A percentile compares a stretch with the other conserved stretches of the same genome.
These are phyloP conservation scores for Lipomyces anomalus DNA, from an alignment of 805 yeast genomes.

Conservation along the genomic window DNA sequence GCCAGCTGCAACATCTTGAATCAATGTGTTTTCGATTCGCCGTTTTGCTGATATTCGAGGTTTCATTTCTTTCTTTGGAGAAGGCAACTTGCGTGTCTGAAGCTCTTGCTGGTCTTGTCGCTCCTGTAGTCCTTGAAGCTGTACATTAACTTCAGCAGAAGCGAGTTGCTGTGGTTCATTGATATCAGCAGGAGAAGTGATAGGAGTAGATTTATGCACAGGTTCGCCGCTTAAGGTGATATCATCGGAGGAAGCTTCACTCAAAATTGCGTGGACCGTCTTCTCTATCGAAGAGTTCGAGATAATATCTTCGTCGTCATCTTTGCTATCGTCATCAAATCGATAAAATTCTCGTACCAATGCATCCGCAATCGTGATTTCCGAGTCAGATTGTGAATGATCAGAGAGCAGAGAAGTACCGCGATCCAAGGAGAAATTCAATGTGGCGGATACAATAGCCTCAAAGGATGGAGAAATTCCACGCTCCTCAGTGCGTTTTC, in stretches of 20 bases:
- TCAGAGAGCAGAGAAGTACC: constrained; percentile 3
- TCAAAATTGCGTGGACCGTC: background rate
- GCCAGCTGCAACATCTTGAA: constrained; percentile 24
- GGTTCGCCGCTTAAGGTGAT: background rate
- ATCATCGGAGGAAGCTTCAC: background rate
- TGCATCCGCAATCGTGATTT: constrained; percentile 11
- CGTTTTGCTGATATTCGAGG: too few relatives aligned
- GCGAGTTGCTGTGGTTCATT: background rate
- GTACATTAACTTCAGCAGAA: background rate
- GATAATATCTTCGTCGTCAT: background rate
- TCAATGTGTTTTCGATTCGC: constrained; percentile 18
- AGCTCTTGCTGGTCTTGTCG: too few relatives aligned
- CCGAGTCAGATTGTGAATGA: background rate
- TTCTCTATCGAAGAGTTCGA: background rate
- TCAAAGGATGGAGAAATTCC: constrained; percentile 11
- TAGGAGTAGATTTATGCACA: background rate
- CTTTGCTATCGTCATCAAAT: constrained; percentile 7
- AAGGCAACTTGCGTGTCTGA: too few relatives aligned
- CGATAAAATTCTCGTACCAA: constrained; percentile 20
- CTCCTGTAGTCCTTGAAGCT: background rate
- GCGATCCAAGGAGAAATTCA: constrained; percentile 9
- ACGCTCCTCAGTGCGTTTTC: background rate
- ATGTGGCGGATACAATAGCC: constrained; percentile 12
- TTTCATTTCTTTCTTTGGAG: too few relatives aligned
- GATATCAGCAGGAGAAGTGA: constrained; percentile 1